Evolutionary conservation across 768 basidiomycete species (phyloP).

Genomic region (Leccinum variicolor): DNA sequence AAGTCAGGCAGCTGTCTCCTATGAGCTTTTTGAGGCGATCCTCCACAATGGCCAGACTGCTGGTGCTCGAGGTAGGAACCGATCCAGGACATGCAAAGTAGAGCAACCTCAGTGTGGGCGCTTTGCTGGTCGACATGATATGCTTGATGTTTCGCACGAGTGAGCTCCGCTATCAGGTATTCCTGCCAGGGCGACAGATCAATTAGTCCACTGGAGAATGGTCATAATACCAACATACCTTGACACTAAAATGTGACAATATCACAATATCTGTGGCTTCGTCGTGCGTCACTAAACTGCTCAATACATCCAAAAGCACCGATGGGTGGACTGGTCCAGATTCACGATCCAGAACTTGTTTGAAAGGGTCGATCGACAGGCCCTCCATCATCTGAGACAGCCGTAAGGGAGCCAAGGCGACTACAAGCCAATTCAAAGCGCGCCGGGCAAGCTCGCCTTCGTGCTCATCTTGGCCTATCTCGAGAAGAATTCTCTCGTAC

Average conservation of each 20-base stretch:
- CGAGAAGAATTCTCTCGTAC: conserved; percentile 2
- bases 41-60: background rate
- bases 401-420: conserved; percentile 1
- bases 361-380: conserved; percentile 1
- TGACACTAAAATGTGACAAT: background rate
- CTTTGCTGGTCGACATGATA: background rate
- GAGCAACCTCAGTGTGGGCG: background rate
- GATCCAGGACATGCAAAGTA: background rate
- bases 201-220: background rate
- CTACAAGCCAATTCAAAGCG: conserved; percentile 12
- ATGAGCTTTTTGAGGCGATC: background rate
- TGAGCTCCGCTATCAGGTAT: background rate
- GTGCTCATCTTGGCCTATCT: background rate
- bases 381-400: conserved; percentile 8
- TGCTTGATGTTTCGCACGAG: background rate
- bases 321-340: background rate
- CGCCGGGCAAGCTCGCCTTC: background rate
- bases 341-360: background rate
- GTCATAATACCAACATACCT: background rate
- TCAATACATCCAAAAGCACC: background rate
- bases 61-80: background rate
- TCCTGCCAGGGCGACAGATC: background rate
- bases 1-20: too few species aligned
- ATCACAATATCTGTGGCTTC: background rate
- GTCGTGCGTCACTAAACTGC: background rate